Conservation (phyloP, 2,329 filamentous ascomycete genomes). For the Coccinonectria pachysandricola region DNA sequence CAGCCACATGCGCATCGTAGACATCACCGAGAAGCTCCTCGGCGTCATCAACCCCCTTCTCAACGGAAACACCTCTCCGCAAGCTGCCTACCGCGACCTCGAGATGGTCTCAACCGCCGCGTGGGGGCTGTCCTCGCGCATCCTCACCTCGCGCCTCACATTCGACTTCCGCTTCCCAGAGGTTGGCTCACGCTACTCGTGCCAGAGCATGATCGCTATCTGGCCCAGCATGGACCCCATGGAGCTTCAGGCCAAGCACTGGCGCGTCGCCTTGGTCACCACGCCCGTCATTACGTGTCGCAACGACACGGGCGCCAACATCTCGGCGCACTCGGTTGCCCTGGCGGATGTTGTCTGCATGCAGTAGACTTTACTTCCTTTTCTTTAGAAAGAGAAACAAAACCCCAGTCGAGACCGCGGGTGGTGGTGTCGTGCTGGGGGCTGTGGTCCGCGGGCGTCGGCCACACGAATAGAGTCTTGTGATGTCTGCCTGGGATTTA, state of each 20-base stretch:
- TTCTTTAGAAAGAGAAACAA: no score
- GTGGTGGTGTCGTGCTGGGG: no score
- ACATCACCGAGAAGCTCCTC: conserved; percentile 31
- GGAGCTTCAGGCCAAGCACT: conserved; percentile 39
- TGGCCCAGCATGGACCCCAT: conserved; percentile 31
- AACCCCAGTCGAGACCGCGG: no score
- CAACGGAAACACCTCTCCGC: conserved; percentile 23
- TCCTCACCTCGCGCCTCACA: conserved; percentile 33
- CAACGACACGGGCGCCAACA: conserved; percentile 37
- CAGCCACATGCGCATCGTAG: conserved; percentile 25
- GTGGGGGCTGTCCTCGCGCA: conserved; percentile 35
- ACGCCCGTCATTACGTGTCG: conserved; percentile 45
- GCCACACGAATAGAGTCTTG: no score
- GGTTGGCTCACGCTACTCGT: conserved; percentile 37
- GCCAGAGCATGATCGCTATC: conserved; percentile 36
- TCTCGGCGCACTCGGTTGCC: conserved; percentile 33
- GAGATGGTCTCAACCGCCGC: conserved; percentile 29
- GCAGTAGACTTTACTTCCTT: no score
- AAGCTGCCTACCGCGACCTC: conserved; percentile 32
- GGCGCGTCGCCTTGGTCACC: conserved; percentile 42
- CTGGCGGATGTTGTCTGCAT: conserved; percentile 40
- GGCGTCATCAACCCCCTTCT: conserved; percentile 29
- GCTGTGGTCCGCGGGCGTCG: no score
- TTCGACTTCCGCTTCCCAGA: conserved; percentile 42
- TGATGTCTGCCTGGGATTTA: no score